phyloP scores from a whole-genome alignment of 1,284 basidiomycete species.

The Afroboletus lepidellus region DNA sequence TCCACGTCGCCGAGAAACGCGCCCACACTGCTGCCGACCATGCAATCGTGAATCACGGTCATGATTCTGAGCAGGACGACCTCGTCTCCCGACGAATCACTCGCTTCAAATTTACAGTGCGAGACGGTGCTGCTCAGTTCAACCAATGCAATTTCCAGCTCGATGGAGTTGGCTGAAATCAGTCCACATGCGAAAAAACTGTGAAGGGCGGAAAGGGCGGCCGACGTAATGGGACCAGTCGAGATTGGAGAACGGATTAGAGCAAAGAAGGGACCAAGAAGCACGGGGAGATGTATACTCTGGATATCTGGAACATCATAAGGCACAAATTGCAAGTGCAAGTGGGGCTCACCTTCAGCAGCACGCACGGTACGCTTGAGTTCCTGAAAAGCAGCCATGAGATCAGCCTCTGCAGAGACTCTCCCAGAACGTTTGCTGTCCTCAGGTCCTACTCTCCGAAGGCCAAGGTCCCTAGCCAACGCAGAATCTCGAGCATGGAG shows the following conservation, averaged over 20 bases:
- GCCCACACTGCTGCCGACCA: conserved; percentile 66
- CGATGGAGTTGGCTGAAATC: conserved; percentile 52
- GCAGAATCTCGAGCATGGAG: conserved; percentile 60
- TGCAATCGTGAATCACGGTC: conserved; percentile 84
- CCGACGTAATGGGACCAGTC: conserved; percentile 91
- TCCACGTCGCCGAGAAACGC: conserved; percentile 83
- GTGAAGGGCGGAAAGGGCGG: conserved; percentile 86
- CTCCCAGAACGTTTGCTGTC: conserved; percentile 41
- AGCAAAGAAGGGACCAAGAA: conserved; percentile 89
- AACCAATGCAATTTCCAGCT: conserved; percentile 65
- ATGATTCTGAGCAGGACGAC: conserved; percentile 92
- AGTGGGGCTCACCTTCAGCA: conserved; percentile 60
- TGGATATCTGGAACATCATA: conserved; percentile 51
- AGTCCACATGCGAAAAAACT: conserved; percentile 81
- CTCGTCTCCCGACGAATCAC: conserved; percentile 94
- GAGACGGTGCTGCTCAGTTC: conserved; percentile 90
- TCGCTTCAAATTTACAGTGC: conserved; percentile 97
- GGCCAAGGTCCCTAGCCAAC: conserved; percentile 70
- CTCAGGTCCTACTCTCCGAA: conserved; percentile 56
- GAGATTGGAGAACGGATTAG: conserved; percentile 91
- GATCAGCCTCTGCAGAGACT: conserved; percentile 66
- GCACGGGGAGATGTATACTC: conserved; percentile 50
- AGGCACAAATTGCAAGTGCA: conserved; percentile 11
- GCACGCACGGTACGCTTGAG: conserved; percentile 77
- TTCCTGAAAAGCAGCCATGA: conserved; percentile 89